Evolutionary conservation across 495 filamentous ascomycete genomes (phyloP).

Genomic region (Penicillium cosmopolitanum): DNA sequence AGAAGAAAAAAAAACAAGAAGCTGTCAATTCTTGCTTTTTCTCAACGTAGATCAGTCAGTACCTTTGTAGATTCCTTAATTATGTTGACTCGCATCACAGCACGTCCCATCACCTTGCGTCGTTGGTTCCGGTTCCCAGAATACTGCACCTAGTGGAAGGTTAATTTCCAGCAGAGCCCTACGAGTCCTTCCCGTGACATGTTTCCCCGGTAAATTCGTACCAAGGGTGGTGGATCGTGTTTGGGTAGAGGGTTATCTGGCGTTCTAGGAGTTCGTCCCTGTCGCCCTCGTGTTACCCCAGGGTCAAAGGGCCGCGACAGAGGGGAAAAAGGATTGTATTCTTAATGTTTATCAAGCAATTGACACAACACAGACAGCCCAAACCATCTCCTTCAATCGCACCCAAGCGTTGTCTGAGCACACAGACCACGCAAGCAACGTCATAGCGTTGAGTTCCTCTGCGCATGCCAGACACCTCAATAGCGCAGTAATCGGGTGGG

Average conservation of each 20-base stretch:
- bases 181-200: neutral
- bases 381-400: neutral
- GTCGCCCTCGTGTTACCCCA: constrained; percentile 19
- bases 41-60: neutral
- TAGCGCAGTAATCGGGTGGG: constrained; percentile 4
- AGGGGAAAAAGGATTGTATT: constrained; percentile 1
- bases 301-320: constrained; percentile 7
- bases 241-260: neutral
- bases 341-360: neutral
- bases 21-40: constrained; percentile 2
- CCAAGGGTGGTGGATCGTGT: neutral
- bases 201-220: constrained; percentile 1
- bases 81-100: constrained; percentile 31
- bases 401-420: neutral
- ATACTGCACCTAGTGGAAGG: constrained; percentile 20
- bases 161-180: constrained; percentile 17
- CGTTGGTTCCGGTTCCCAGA: constrained; percentile 22
- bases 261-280: constrained; percentile 10
- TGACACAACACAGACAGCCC: neutral
- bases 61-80: constrained; percentile 13
- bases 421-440: constrained; percentile 3
- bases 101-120: constrained; percentile 28
- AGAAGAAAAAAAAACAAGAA: neutral
- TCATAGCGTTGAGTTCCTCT: constrained; percentile 18
- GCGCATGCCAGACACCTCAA: constrained; percentile 23